A percentile compares a stretch with the other conserved stretches of the same genome.
Evolutionary conservation across 2,329 filamentous ascomycete species (phyloP).

Genomic region (Calonectria pseudoreteaudii): DNA sequence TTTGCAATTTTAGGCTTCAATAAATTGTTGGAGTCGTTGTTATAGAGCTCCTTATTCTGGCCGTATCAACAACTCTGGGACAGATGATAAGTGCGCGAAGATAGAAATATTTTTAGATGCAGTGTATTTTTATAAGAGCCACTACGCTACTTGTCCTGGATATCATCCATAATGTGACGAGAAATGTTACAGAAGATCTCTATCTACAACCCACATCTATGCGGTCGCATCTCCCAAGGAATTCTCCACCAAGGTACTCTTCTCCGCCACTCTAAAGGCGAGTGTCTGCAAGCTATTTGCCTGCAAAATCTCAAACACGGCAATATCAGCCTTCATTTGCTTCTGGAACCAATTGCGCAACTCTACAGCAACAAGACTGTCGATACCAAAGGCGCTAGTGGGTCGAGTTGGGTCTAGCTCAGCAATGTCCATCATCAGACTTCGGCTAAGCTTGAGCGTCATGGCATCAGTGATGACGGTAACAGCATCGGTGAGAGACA

Average conservation of each 20-base stretch:
- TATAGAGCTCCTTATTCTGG: too few species aligned
- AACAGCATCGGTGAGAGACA: not conserved
- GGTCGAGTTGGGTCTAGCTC: slow-evolving; percentile 4
- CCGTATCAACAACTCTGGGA: too few species aligned
- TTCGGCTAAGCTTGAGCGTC: not conserved
- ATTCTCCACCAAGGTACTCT: slow-evolving; percentile 2
- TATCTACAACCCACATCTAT: not conserved
- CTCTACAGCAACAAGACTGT: slow-evolving; percentile 15
- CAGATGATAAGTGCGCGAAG: not conserved
- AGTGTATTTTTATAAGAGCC: not conserved
- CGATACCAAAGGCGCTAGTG: slow-evolving; percentile 1
- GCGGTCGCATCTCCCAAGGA: not conserved
- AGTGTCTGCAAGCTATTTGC: slow-evolving; percentile 6
- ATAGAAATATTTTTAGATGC: not conserved
- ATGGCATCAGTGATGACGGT: not conserved
- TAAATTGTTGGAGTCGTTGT: too few species aligned
- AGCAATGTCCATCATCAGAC: slow-evolving; percentile 5
- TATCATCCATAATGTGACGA: not conserved
- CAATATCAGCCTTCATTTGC: slow-evolving; percentile 13
- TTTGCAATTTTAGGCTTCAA: too few species aligned
- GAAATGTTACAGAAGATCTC: not conserved
- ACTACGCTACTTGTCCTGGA: not conserved
- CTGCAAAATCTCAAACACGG: slow-evolving; percentile 9
- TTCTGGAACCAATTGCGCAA: slow-evolving; percentile 17
- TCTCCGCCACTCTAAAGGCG: not conserved